Base-by-base conservation (phyloP, 345 rosid species). In the Trapa bicornis region DNA sequence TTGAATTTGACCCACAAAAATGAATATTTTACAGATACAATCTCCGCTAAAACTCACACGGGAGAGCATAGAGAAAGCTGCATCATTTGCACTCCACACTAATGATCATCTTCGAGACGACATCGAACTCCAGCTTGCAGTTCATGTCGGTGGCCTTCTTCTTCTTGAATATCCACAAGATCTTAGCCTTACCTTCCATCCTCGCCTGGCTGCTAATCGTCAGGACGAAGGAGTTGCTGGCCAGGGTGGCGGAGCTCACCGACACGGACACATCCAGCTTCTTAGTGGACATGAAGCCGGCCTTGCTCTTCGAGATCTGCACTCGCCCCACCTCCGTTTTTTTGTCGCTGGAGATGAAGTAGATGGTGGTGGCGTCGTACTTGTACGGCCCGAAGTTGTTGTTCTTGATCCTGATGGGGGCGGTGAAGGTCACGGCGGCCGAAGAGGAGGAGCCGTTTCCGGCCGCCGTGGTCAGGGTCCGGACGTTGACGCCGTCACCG, bases 381-480 rank as follows among this genome's bases (percentile, higher is more conserved):
- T 73, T 67, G 66, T 67, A 73, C 33, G 67, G 75, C 33, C 75
- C 75, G 68, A 73, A 73, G 50, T 73, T 73, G 52, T 39, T 12
- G 64, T 73, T 73, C 75, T 73, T 73, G 37, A 73, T 41, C 61
- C 68, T 50, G 65, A 73, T 39, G 8, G 67, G 68, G 29, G 71
- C 75, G 35, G 53, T 5, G 56, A 73, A 66, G 11, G 1, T 13
- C 75, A 48, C 5, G 6, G 16, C 1, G 60, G 62, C 47, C 5
- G 72, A 65, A 4, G 29, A 22, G 29, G 29, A 22, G 29, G 50
- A 6, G 1, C 41, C 32, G 11, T 3, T 17, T 50, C 4, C 1
- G 16, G 52, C 50, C 10, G 36, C 2, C 11, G 63, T 52, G 17
- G 37, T 37, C 33, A 67, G 52, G 67, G 42, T 29, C 45, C 12